phyloP scores from a whole-genome alignment of 768 basidiomycete species.

The Panaeolus cyanescens region DNA sequence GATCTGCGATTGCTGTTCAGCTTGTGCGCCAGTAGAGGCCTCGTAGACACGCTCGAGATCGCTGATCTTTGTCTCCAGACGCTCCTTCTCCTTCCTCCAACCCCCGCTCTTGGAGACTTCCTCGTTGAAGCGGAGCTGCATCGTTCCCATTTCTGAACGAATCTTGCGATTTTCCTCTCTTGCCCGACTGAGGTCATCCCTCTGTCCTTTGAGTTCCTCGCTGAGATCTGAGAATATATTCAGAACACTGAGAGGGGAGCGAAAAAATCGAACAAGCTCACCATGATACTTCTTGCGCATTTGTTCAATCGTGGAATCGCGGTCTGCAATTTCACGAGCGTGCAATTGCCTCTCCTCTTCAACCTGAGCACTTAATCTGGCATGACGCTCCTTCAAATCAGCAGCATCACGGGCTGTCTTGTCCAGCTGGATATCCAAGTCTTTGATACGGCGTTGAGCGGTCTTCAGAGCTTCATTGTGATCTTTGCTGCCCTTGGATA shows the following conservation, averaged over 20 bases:
- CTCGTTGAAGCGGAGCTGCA: conserved; percentile 75
- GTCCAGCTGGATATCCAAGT: conserved; percentile 65
- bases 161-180: conserved; percentile 82
- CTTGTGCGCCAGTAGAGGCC: conserved; percentile 66
- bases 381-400: conserved; percentile 63
- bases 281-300: conserved; percentile 88
- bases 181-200: conserved; percentile 72
- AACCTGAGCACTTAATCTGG: conserved; percentile 72
- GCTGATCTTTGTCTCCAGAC: conserved; percentile 78
- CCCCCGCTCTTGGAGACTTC: conserved; percentile 76
- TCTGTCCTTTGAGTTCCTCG: conserved; percentile 75
- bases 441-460: conserved; percentile 53
- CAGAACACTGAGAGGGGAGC: background rate
- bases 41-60: conserved; percentile 80
- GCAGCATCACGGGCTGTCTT: conserved; percentile 69
- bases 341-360: conserved; percentile 80
- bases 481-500: conserved; percentile 51
- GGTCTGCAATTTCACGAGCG: conserved; percentile 77
- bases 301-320: conserved; percentile 78
- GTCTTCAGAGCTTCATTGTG: conserved; percentile 49
- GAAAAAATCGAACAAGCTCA: conserved; percentile 24
- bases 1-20: conserved; percentile 84
- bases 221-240: conserved; percentile 4
- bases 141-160: conserved; percentile 73
- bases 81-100: conserved; percentile 89